A percentile compares a stretch with the other conserved stretches of the same genome.
Evolutionary conservation across 2,329 filamentous ascomycete genomes (phyloP).

Genomic region (Fusarium phyllophilum): DNA sequence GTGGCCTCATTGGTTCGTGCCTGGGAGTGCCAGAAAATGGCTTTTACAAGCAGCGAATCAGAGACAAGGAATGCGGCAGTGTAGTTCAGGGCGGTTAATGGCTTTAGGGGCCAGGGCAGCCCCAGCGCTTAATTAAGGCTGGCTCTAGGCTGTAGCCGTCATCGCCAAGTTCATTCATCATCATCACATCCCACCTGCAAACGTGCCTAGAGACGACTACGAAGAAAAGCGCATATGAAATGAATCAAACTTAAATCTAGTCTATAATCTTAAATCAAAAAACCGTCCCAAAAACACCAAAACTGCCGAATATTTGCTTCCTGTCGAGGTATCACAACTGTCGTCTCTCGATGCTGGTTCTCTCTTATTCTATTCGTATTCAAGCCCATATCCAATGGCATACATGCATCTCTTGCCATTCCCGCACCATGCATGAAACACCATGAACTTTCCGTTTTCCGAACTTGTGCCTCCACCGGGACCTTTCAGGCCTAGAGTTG

Average conservation of each 20-base stretch:
- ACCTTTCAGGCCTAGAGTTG: conserved; percentile 51
- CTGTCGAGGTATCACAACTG: not conserved
- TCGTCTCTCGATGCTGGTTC: not conserved
- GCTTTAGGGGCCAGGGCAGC: conserved; percentile 10
- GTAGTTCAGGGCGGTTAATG: conserved; percentile 4
- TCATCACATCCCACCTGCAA: not conserved
- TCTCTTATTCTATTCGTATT: not conserved
- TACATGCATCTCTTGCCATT: conserved; percentile 51
- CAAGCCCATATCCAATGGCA: conserved; percentile 41
- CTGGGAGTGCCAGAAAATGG: not conserved
- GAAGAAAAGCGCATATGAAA: not conserved
- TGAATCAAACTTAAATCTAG: not conserved
- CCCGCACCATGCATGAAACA: conserved; percentile 52
- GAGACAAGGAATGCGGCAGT: not conserved
- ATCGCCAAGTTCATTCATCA: not conserved
- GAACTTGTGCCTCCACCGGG: conserved; percentile 55
- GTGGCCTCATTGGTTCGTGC: conserved; percentile 6
- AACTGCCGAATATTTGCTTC: not conserved
- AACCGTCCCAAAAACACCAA: conserved; percentile 13
- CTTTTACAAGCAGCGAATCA: conserved; percentile 11
- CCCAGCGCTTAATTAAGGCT: conserved; percentile 20
- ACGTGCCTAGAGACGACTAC: not conserved
- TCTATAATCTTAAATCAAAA: conserved; percentile 4
- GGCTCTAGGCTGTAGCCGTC: not conserved
- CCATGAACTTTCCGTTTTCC: conserved; percentile 45